Evolutionary conservation across 1,284 basidiomycete genomes (phyloP).

Genomic region (Stereum hirsutum): DNA sequence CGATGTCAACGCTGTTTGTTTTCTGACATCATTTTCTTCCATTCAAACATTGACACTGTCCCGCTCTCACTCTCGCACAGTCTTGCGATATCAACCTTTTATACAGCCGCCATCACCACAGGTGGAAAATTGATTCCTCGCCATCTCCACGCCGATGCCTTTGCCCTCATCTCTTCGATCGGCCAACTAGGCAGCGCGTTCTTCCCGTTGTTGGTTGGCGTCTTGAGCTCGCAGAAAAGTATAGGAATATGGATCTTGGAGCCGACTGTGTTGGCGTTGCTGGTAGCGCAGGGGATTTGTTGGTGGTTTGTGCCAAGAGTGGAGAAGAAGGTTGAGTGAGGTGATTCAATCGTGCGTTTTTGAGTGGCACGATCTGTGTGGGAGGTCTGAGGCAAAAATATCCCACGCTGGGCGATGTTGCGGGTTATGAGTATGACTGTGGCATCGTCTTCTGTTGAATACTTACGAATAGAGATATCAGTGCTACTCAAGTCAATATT

Average conservation of each 20-base stretch:
- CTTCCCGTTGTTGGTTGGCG: conserved; percentile 23
- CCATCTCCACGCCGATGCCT: conserved; percentile 23
- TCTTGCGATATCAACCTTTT: conserved; percentile 24
- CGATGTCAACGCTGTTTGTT: no score
- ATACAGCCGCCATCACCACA: conserved; percentile 21
- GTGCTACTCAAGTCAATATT: no score
- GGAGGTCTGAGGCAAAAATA: no score
- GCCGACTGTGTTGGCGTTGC: conserved; percentile 18
- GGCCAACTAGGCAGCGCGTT: conserved; percentile 25
- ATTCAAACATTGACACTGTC: no score
- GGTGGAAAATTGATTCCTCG: conserved; percentile 21
- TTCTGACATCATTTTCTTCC: no score
- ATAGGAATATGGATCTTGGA: conserved; percentile 25
- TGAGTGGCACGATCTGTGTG: no score
- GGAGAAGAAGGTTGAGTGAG: conserved; percentile 11
- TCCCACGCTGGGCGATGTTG: no score
- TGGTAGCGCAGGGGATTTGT: conserved; percentile 18
- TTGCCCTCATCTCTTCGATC: conserved; percentile 22
- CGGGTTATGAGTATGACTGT: no score
- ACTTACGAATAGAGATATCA: no score
- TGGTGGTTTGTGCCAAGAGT: conserved; percentile 19
- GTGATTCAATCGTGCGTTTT: no score
- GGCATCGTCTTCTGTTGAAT: no score
- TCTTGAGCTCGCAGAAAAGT: conserved; percentile 24
- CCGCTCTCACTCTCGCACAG: no score